Percentiles rank a stretch among this genome's conserved stretches.
Evolutionary conservation across 2,329 filamentous ascomycete species (phyloP).

Genomic region (Botrytis pseudocinerea): DNA sequence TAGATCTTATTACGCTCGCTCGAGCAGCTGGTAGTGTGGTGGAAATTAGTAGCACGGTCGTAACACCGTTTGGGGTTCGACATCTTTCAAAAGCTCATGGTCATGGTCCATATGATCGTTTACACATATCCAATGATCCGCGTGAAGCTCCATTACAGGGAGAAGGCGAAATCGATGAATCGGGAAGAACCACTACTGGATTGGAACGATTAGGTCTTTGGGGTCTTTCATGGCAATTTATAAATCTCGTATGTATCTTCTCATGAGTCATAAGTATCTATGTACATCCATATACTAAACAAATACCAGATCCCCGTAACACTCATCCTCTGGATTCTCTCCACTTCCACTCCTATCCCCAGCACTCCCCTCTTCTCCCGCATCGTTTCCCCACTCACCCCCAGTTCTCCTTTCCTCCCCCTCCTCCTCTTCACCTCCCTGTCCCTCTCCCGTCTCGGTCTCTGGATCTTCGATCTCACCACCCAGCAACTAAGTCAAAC

Average conservation of each 20-base stretch:
- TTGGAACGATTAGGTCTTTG: constrained; percentile 46
- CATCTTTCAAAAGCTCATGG: constrained; percentile 39
- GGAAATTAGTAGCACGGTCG: constrained; percentile 55
- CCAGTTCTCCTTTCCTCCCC: constrained; percentile 25
- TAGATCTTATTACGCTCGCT: constrained; percentile 49
- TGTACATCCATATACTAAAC: neutral
- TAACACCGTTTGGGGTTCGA: constrained; percentile 51
- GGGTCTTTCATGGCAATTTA: constrained; percentile 46
- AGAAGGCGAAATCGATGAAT: constrained; percentile 17
- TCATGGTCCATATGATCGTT: constrained; percentile 35
- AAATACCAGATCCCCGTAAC: constrained; percentile 41
- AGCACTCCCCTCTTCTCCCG: constrained; percentile 24
- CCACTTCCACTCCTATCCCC: constrained; percentile 24
- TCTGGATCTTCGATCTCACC: constrained; percentile 49
- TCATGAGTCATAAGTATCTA: neutral
- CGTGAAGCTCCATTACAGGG: neutral
- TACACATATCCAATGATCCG: neutral
- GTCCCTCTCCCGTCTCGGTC: constrained; percentile 46
- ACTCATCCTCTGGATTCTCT: constrained; percentile 41
- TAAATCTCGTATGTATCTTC: constrained; percentile 42
- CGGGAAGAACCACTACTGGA: constrained; percentile 39
- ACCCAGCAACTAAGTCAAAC: constrained; percentile 49
- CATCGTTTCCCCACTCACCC: constrained; percentile 38
- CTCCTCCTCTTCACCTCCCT: constrained; percentile 45
- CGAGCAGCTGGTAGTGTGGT: constrained; percentile 50